Percentiles rank a stretch among this genome's conserved stretches.
Evolutionary conservation across 371 early-diverging fungal species (phyloP).

Genomic region (Dichotomocladium elegans): DNA sequence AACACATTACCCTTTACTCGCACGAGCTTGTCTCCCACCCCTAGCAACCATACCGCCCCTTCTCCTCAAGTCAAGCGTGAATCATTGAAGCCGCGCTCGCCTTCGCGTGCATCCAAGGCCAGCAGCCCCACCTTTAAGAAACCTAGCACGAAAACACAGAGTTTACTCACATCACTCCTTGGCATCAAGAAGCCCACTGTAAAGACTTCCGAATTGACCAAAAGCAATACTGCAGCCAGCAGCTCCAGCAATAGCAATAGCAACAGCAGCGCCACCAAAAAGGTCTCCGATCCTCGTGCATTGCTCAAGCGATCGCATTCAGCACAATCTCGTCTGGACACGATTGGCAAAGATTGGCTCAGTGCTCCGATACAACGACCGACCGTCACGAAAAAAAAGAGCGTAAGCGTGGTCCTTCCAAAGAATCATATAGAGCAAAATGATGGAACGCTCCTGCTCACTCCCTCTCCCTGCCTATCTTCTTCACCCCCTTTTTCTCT

Average conservation of each 20-base stretch:
- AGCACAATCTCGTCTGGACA: slow-evolving; percentile 22
- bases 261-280: neutral
- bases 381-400: neutral
- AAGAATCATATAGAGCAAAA: too few relatives aligned
- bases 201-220: neutral
- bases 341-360: slow-evolving; percentile 28
- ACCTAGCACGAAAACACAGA: neutral
- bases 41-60: neutral
- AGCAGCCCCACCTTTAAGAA: neutral
- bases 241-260: neutral
- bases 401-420: too few relatives aligned
- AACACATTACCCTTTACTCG: neutral
- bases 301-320: slow-evolving; percentile 27
- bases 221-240: neutral
- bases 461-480: neutral
- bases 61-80: neutral
- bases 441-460: too few relatives aligned
- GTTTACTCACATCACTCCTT: neutral
- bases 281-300: slow-evolving; percentile 1
- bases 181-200: neutral
- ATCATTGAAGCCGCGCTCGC: neutral
- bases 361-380: slow-evolving; percentile 9
- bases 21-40: neutral
- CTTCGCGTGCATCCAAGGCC: neutral
- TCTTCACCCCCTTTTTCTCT: neutral